Evolutionary conservation across 192 early-diverging fungal genomes (phyloP), one percentile per base, ranked within the genome.

Genomic region (Phycomyces nitens): DNA sequence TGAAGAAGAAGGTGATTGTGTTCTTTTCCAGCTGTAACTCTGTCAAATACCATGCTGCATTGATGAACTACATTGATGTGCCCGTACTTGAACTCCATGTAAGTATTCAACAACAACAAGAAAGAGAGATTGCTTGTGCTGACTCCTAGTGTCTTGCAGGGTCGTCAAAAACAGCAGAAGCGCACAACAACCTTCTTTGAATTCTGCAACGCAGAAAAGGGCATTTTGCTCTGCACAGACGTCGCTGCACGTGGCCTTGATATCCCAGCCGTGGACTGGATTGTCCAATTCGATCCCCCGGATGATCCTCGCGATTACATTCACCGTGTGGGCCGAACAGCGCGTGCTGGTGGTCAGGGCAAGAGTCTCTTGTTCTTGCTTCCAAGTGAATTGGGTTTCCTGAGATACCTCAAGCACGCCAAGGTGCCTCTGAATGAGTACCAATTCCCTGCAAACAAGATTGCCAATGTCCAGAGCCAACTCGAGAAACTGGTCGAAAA

Each of bases 381-480:
- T 34, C 95, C 97, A 10, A 86, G 82, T 21, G 96, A 99, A 72
- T 82, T 97, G 42, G 94, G 92, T 16, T 98, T 98, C 84, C 82
- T 99, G 71, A 83, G 91, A 60, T 99, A 92, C 76, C 81, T 99
- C 55, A 99, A 99, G 79, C 94, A 97, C 71, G 94, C 94, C 71
- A 98, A 95, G 76, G 94, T 98, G 0, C 98, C 96, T 7, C 83
- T 99, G 64, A 97, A 98, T 82, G 98, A 99, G 80, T 99, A 96
- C 80, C 91, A 99, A 77, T 98, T 99, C 82, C 95, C 94, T 47
- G 77, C 82, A 1, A 85, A 71, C 77, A 98, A 98, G 86, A 88
- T 98, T 63, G 89, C 96, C 72, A 98, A 98, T 73, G 92, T 99
- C 22, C 95, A 99, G 80, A 83, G 89, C 56, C 94, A 89, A 62